phyloP scores from a whole-genome alignment of 225 moss, liverwort and hornwort species.

The Marchantia polymorpha region DNA sequence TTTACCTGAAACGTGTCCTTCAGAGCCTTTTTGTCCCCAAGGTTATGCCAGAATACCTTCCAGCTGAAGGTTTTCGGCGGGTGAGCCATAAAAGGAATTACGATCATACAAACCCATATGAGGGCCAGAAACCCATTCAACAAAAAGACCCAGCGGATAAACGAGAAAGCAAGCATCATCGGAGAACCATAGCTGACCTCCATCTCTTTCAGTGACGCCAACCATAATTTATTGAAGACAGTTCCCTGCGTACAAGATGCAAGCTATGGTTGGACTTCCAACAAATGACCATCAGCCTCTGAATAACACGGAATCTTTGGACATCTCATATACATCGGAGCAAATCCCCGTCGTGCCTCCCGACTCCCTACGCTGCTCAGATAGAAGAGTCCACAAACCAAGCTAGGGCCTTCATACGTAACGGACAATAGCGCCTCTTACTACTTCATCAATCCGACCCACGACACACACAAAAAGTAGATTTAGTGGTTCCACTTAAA shows the following conservation, averaged over 20 bases:
- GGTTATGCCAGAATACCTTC: constrained; percentile 41
- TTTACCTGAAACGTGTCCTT: constrained; percentile 44
- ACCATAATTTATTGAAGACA: constrained; percentile 46
- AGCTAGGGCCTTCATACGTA: not conserved
- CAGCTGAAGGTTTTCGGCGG: constrained; percentile 62
- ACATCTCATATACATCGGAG: too few species aligned
- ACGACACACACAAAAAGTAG: too few species aligned
- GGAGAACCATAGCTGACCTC: constrained; percentile 87
- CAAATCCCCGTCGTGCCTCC: not conserved
- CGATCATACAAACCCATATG: constrained; percentile 58
- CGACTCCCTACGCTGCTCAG: not conserved
- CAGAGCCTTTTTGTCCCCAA: constrained; percentile 28
- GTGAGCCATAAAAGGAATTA: constrained; percentile 64
- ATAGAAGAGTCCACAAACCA: not conserved
- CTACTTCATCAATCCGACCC: not conserved
- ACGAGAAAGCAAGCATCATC: constrained; percentile 84
- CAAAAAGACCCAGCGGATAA: constrained; percentile 79
- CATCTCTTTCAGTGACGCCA: constrained; percentile 55
- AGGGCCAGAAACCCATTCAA: constrained; percentile 55
- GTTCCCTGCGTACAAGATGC: constrained; percentile 23
- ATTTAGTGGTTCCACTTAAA: too few species aligned
- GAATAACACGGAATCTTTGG: too few species aligned
- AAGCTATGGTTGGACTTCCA: not conserved
- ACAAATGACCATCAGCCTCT: not conserved
- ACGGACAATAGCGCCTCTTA: not conserved